Base-by-base conservation (phyloP, 805 yeast species). In the Kluyveromyces starmeri region DNA sequence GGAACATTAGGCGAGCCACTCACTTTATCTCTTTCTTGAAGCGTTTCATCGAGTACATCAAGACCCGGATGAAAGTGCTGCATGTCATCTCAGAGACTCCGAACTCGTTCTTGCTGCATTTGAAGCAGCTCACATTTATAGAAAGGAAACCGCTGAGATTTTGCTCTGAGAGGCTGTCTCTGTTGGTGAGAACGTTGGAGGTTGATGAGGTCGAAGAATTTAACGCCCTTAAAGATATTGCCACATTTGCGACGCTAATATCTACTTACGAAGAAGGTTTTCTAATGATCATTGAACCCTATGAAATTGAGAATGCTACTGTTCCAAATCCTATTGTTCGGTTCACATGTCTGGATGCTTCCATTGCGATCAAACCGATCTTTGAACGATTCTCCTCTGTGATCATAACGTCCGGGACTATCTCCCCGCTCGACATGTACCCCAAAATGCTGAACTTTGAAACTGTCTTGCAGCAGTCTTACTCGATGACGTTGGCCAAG, bases 21-120 rank as follows among this genome's bases (percentile, higher is more conserved):
- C 98, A 92, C 64, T 92, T 92, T 50, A 79, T 92, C 11, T 85
- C 96, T 3, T 92, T 92, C 51, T 67, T 92, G 55, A 84, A 88
- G 50, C 67, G 99, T 44, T 83, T 92, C 46, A 83, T 92, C 20
- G 99, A 92, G 53, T 92, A 92, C 59, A 64, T 92, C 49, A 92
- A 89, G 51, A 89, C 96, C 3, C 75, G 98, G 60, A 92, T 92
- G 97, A 94, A 92, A 62, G 96, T 92, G 3, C 61, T 94, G 32
- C 96, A 89, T 62, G 98, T 92, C 23, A 86, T 92, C 27, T 84
- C 96, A n/a, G 99, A 92, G 56, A 92, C 98, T 0, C 98, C 99
- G 0, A 73, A 77, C 4, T 85, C 96, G 21, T 92, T 92, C 50
- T 59, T 92, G 39, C 94, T 84, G 52, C 98, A 92, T 65, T 62